phyloP scores from a whole-genome alignment of 768 basidiomycete species.

The Suillus decipiens region DNA sequence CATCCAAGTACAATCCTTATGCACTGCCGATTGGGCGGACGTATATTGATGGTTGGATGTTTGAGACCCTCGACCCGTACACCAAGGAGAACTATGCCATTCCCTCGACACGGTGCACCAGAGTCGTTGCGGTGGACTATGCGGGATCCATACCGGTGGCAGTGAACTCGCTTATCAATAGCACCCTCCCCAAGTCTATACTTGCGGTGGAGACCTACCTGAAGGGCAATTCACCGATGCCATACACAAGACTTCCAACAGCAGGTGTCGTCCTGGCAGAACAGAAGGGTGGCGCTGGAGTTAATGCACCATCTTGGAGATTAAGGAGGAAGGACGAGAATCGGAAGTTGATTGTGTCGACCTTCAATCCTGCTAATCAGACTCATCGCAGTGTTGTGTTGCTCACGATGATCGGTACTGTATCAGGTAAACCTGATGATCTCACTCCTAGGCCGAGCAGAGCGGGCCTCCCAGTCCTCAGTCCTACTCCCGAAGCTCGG shows the following conservation, averaged over 20 bases:
- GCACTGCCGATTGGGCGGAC: slow-evolving; percentile 75
- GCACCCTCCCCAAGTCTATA: slow-evolving; percentile 70
- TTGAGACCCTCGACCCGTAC: slow-evolving; percentile 96
- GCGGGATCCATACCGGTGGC: slow-evolving; percentile 83
- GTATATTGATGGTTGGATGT: slow-evolving; percentile 91
- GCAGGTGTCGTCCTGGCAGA: slow-evolving; percentile 60
- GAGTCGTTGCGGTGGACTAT: slow-evolving; percentile 84
- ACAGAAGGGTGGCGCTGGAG: slow-evolving; percentile 34
- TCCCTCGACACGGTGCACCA: slow-evolving; percentile 87
- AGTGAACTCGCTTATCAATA: slow-evolving; percentile 84
- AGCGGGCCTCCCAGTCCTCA: slow-evolving; percentile 26
- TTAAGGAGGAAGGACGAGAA: slow-evolving; percentile 59
- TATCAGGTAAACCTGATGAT: slow-evolving; percentile 32
- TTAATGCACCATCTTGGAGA: slow-evolving; percentile 51
- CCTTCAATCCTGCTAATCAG: slow-evolving; percentile 50
- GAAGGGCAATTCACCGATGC: slow-evolving; percentile 63
- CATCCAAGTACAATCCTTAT: slow-evolving; percentile 75
- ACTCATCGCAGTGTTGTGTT: slow-evolving; percentile 54
- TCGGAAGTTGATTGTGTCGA: slow-evolving; percentile 56
- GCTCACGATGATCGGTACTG: slow-evolving; percentile 33
- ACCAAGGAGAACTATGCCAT: slow-evolving; percentile 92
- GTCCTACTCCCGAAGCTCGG: slow-evolving; percentile 21
- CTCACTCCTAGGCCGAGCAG: slow-evolving; percentile 44
- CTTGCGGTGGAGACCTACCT: slow-evolving; percentile 73
- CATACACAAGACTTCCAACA: slow-evolving; percentile 69